Evolutionary conservation across 2,329 filamentous ascomycete genomes (phyloP).

Genomic region (Botrytis cinerea): DNA sequence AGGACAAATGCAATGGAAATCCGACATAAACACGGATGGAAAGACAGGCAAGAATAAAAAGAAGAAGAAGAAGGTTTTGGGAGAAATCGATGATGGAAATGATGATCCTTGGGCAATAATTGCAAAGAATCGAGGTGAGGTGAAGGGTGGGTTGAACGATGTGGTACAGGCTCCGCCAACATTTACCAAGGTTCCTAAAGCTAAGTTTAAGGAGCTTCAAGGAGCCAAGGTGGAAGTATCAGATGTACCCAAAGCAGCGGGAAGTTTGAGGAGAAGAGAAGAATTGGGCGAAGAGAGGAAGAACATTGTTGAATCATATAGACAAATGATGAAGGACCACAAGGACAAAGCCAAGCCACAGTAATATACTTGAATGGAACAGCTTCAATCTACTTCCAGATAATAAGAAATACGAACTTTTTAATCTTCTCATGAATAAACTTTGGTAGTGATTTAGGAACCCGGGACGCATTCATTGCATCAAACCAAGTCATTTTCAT

Average conservation of each 20-base stretch:
- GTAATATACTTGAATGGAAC: not conserved
- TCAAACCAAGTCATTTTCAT: not conserved
- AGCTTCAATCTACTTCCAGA: not conserved
- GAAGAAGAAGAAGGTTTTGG: constrained; percentile 47
- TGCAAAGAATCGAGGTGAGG: constrained; percentile 37
- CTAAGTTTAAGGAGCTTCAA: constrained; percentile 47
- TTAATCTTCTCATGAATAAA: not conserved
- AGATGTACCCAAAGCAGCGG: constrained; percentile 68
- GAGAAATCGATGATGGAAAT: constrained; percentile 43
- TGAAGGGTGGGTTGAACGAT: constrained; percentile 43
- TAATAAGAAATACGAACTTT: not conserved
- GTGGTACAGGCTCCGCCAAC: constrained; percentile 41
- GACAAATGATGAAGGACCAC: constrained; percentile 65
- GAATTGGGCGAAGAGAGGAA: constrained; percentile 69
- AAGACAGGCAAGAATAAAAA: constrained; percentile 28
- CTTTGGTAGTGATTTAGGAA: too few species aligned
- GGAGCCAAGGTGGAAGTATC: constrained; percentile 67
- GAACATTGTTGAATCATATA: constrained; percentile 73
- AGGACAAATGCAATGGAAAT: constrained; percentile 55
- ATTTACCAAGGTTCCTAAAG: constrained; percentile 39
- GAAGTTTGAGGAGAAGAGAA: constrained; percentile 71
- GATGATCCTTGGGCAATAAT: constrained; percentile 43
- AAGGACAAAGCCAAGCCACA: constrained; percentile 14
- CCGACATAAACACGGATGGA: constrained; percentile 55
- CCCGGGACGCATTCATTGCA: not conserved